Evolutionary conservation across 371 early-diverging fungal genomes (phyloP).

Genomic region (Actinomortierella ambigua): DNA sequence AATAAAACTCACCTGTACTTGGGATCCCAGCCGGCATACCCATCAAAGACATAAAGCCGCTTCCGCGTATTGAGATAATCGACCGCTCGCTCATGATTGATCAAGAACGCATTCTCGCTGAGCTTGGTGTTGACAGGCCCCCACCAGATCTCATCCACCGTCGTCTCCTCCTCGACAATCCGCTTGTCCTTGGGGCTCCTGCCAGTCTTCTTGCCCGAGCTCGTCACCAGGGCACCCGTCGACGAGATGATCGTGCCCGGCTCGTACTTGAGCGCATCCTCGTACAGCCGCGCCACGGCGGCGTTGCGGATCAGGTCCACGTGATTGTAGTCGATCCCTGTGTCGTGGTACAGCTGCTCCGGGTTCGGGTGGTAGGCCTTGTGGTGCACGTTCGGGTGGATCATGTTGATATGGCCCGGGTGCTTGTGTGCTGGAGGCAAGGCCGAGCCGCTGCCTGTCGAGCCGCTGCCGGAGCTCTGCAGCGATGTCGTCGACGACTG

Average conservation of each 20-base stretch:
- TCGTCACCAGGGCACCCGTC: conserved; percentile 89
- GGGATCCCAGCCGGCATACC: conserved; percentile 94
- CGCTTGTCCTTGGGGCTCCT: conserved; percentile 94
- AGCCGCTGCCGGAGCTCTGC: conserved; percentile 12
- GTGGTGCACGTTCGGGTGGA: conserved; percentile 30
- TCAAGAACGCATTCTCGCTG: conserved; percentile 85
- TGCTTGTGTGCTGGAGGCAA: conserved; percentile 10
- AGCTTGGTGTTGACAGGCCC: conserved; percentile 97
- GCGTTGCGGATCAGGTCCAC: conserved; percentile 71
- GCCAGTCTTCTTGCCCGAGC: conserved; percentile 91
- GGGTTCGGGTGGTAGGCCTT: conserved; percentile 40
- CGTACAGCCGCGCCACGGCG: conserved; percentile 87
- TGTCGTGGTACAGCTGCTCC: conserved; percentile 39
- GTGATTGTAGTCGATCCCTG: conserved; percentile 50
- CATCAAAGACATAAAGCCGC: conserved; percentile 95
- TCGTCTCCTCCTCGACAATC: conserved; percentile 88
- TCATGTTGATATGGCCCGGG: conserved; percentile 15
- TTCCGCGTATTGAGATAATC: conserved; percentile 96
- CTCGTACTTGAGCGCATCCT: conserved; percentile 92
- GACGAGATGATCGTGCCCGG: conserved; percentile 88
- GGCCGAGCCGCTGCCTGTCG: conserved; percentile 2
- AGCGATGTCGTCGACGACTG: conserved; percentile 16
- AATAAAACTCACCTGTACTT: conserved; percentile 77
- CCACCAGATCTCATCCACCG: conserved; percentile 94
- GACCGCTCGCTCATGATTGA: conserved; percentile 94